These are phyloP conservation scores for Phanerochaete sordida DNA, from an alignment of 768 basidiomycete species.

Conservation along the genomic window DNA sequence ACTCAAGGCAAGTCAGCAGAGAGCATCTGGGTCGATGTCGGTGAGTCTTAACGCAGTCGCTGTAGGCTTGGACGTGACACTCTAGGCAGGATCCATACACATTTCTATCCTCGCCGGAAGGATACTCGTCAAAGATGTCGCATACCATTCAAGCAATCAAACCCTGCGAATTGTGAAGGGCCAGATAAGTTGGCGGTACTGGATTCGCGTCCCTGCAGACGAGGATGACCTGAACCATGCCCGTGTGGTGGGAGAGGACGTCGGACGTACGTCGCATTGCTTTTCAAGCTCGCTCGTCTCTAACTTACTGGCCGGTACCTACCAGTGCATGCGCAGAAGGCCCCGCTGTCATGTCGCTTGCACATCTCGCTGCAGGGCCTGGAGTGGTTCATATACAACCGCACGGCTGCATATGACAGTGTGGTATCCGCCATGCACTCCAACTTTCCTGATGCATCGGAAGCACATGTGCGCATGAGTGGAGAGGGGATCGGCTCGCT, in stretches of 20 bases:
- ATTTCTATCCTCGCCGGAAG: conserved; percentile 86
- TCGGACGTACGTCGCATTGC: conserved; percentile 34
- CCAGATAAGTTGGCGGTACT: conserved; percentile 90
- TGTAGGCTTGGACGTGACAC: neutral
- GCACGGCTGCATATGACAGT: conserved; percentile 83
- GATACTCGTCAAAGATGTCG: conserved; percentile 82
- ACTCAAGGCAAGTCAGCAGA: conserved; percentile 51
- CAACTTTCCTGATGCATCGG: conserved; percentile 11
- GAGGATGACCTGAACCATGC: conserved; percentile 60
- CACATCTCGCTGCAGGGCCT: conserved; percentile 79
- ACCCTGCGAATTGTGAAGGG: conserved; percentile 81
- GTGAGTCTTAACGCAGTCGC: conserved; percentile 34
- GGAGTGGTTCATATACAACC: conserved; percentile 93
- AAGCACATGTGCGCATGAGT: conserved; percentile 10
- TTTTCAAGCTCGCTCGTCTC: neutral
- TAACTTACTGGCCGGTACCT: conserved; percentile 23
- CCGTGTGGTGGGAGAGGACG: conserved; percentile 46
- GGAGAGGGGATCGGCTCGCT: conserved; percentile 19
- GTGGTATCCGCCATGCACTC: conserved; percentile 75
- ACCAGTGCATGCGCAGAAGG: conserved; percentile 15
- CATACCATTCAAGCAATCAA: conserved; percentile 91
- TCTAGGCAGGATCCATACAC: conserved; percentile 74
- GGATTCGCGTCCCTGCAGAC: conserved; percentile 79
- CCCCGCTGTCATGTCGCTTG: conserved; percentile 69
- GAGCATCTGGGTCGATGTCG: conserved; percentile 82